These are phyloP conservation scores for Sporothrix pseudoabietina DNA, from an alignment of 2,329 filamentous ascomycete genomes.

Conservation along the genomic window DNA sequence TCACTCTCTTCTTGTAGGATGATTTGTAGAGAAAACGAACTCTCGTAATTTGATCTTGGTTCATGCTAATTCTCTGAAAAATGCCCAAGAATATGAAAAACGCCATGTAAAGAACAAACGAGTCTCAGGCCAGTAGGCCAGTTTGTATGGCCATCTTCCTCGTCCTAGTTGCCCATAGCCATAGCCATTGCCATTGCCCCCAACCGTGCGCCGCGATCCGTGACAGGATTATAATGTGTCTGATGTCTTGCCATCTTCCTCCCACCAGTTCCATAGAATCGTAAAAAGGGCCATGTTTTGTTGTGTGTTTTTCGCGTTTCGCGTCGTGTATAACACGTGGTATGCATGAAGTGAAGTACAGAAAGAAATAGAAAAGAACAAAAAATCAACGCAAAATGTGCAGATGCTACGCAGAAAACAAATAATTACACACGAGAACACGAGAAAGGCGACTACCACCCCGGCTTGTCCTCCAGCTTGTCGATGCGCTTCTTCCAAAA, in stretches of 20 bases:
- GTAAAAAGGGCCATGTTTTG: not conserved
- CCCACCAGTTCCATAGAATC: not conserved
- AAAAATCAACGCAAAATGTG: not conserved
- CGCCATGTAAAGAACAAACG: not conserved
- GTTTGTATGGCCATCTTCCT: not conserved
- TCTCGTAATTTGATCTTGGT: not conserved
- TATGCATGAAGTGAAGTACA: not conserved
- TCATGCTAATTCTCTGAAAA: slow-evolving; percentile 8
- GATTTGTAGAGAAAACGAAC: not conserved
- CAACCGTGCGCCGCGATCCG: not conserved
- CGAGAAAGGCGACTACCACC: not conserved
- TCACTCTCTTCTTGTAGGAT: too few species aligned
- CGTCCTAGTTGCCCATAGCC: not conserved
- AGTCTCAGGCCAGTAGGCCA: not conserved
- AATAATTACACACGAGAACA: not conserved
- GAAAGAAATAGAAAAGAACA: not conserved
- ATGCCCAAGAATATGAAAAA: not conserved
- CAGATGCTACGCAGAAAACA: not conserved
- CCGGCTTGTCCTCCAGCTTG: slow-evolving; percentile 50
- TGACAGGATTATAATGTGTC: not conserved
- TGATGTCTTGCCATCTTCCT: not conserved
- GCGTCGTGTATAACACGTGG: not conserved
- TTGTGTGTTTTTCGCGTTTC: not conserved
- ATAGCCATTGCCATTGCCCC: not conserved
- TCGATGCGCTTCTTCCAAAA: slow-evolving; percentile 73